These are phyloP conservation scores for Wickerhamomyces sydowiorum DNA, from an alignment of 805 yeast species.

Conservation along the genomic window DNA sequence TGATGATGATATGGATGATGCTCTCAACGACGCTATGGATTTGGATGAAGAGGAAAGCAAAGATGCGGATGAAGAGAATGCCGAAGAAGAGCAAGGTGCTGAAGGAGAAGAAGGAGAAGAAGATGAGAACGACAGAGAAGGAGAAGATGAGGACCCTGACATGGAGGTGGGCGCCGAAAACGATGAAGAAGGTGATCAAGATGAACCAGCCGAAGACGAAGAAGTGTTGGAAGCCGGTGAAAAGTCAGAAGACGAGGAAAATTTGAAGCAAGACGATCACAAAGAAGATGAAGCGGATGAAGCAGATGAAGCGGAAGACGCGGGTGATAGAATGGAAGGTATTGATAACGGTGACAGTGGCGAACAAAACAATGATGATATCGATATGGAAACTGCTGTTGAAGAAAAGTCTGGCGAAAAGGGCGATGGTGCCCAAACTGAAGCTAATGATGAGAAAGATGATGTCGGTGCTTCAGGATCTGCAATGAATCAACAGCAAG, in stretches of 20 bases:
- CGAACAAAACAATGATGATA: constrained; percentile 37
- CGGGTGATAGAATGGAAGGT: constrained; percentile 43
- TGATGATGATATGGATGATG: constrained; percentile 28
- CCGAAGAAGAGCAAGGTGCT: constrained; percentile 30
- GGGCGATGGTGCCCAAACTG: constrained; percentile 57
- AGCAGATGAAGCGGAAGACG: constrained; percentile 35
- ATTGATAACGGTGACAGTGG: constrained; percentile 44
- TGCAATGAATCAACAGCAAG: constrained; percentile 37
- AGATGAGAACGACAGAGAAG: constrained; percentile 21
- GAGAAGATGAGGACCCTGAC: constrained; percentile 27
- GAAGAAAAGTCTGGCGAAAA: constrained; percentile 55
- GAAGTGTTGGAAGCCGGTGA: constrained; percentile 29
- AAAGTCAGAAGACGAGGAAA: constrained; percentile 27
- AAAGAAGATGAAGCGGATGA: constrained; percentile 31
- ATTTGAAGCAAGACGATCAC: constrained; percentile 23
- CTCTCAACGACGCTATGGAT: constrained; percentile 34
- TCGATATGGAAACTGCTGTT: constrained; percentile 52
- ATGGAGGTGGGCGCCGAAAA: constrained; percentile 26
- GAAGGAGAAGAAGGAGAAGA: constrained; percentile 28
- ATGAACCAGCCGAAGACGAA: constrained; percentile 20
- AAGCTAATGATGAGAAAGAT: constrained; percentile 51
- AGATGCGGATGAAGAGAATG: constrained; percentile 28
- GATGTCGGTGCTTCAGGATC: constrained; percentile 66
- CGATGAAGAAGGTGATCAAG: constrained; percentile 23
- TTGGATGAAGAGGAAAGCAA: constrained; percentile 45